Evolutionary conservation across 2,329 filamentous ascomycete genomes (phyloP).

Genomic region (Pseudonectria foliicola): DNA sequence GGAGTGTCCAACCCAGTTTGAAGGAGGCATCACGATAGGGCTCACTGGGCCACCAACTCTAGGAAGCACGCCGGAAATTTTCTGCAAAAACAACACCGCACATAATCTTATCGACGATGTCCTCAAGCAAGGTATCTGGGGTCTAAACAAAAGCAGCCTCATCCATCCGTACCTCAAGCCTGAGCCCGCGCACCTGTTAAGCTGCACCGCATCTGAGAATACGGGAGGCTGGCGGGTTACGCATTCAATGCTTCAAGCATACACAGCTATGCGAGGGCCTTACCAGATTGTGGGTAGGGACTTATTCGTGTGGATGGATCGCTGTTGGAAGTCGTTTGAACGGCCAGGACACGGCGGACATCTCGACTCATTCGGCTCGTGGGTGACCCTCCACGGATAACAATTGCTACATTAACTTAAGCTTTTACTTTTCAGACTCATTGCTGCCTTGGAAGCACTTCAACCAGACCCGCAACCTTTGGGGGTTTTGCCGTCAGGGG

Average conservation of each 20-base stretch:
- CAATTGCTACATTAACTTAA: neutral
- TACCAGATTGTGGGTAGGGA: slow-evolving; percentile 16
- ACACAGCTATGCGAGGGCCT: slow-evolving; percentile 27
- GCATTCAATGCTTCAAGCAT: slow-evolving; percentile 24
- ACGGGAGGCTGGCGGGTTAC: slow-evolving; percentile 15
- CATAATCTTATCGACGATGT: slow-evolving; percentile 6
- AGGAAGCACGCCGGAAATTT: no score
- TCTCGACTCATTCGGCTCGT: slow-evolving; percentile 6
- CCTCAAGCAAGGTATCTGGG: slow-evolving; percentile 1
- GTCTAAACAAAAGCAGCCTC: slow-evolving; percentile 1
- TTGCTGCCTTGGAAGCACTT: slow-evolving; percentile 3
- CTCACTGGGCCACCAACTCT: no score
- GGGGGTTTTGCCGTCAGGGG: neutral
- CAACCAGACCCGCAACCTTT: slow-evolving; percentile 2
- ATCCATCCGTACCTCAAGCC: neutral
- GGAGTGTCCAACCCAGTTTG: no score
- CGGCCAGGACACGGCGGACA: neutral
- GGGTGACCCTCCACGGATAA: neutral
- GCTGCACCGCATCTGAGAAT: slow-evolving; percentile 3
- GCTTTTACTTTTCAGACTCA: slow-evolving; percentile 3
- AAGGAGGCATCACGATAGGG: no score
- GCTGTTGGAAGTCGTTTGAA: slow-evolving; percentile 2
- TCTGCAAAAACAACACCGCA: no score
- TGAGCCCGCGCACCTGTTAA: neutral
- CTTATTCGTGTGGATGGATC: slow-evolving; percentile 21